Conservation (phyloP, 2,329 filamentous ascomycete species). For the Chrysosporium keratinophilum region DNA sequence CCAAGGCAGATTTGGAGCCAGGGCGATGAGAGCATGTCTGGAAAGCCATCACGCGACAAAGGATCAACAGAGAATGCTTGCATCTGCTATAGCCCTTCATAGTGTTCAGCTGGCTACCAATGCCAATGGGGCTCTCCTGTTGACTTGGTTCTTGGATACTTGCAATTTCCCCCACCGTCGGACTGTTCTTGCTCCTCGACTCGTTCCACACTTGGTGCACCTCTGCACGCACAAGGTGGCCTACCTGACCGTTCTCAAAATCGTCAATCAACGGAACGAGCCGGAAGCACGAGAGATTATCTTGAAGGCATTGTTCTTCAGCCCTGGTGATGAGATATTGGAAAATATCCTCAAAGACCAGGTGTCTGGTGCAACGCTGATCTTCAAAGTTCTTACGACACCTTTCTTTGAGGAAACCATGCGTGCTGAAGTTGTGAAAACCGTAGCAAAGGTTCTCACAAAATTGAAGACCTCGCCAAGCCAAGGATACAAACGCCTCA, state of each 20-base stretch:
- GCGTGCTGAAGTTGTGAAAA: constrained; percentile 77
- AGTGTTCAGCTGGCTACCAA: constrained; percentile 95
- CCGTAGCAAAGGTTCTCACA: constrained; percentile 76
- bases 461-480: constrained; percentile 86
- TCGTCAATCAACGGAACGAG: constrained; percentile 96
- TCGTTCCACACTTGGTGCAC: constrained; percentile 87
- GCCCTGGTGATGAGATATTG: constrained; percentile 70
- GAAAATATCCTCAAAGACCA: constrained; percentile 88
- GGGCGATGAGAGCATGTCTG: constrained; percentile 91
- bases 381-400: constrained; percentile 96
- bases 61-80: constrained; percentile 89
- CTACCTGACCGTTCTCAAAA: constrained; percentile 91
- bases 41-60: constrained; percentile 93
- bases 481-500: constrained; percentile 94
- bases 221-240: constrained; percentile 98
- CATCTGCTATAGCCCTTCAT: constrained; percentile 88
- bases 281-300: constrained; percentile 83
- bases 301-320: constrained; percentile 85
- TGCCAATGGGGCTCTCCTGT: constrained; percentile 80
- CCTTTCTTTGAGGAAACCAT: constrained; percentile 94
- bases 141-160: constrained; percentile 97
- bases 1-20: constrained; percentile 85
- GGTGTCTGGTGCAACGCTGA: constrained; percentile 82
- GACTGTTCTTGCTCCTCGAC: constrained; percentile 78
- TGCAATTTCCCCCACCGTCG: constrained; percentile 90